A percentile compares a stretch with the other conserved stretches of the same genome.
Conservation (phyloP, 2,329 filamentous ascomycete genomes). For the Apiospora pterosperma region DNA sequence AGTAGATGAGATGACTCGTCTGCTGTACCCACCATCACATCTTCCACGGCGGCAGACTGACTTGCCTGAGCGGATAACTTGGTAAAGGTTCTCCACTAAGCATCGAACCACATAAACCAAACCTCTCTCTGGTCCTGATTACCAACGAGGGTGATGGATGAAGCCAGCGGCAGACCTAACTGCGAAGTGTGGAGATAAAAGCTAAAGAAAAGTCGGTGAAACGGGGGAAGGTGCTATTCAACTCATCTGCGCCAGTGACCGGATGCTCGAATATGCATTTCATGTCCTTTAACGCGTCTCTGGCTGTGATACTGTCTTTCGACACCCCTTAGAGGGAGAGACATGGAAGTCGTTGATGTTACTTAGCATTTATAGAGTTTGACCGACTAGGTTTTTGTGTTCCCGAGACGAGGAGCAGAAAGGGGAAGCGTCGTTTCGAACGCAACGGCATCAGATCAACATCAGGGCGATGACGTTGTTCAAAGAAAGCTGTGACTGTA, state of each 20-base stretch:
- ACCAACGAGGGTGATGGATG: too few relatives aligned
- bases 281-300: not conserved
- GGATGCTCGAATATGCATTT: not conserved
- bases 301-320: not conserved
- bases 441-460: not conserved
- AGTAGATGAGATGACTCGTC: too few relatives aligned
- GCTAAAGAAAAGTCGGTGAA: not conserved
- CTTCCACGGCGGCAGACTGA: too few relatives aligned
- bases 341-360: not conserved
- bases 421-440: not conserved
- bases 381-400: not conserved
- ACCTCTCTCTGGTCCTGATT: too few relatives aligned
- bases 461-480: not conserved
- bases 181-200: too few relatives aligned
- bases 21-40: too few relatives aligned
- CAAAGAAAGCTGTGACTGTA: not conserved
- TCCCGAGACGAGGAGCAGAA: not conserved
- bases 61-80: too few relatives aligned
- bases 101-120: too few relatives aligned
- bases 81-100: too few relatives aligned
- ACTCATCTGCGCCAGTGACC: not conserved
- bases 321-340: not conserved
- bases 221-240: not conserved
- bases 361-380: not conserved
- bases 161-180: too few relatives aligned